Percentiles rank a stretch among this genome's conserved stretches.
These are phyloP conservation scores for Pichia rugopelliculosa DNA, from an alignment of 805 yeast genomes.

Conservation along the genomic window DNA sequence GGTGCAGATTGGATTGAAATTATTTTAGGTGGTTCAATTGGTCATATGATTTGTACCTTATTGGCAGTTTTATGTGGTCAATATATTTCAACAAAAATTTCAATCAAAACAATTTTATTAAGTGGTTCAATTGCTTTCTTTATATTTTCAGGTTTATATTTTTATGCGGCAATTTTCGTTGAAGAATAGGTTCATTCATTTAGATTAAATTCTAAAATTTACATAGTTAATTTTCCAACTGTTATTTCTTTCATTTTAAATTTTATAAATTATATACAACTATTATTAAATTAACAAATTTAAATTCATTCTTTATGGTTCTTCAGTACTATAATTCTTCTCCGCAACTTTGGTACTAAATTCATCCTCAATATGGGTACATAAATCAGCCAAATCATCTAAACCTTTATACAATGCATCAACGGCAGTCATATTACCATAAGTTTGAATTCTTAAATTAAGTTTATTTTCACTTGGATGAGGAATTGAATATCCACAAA, in stretches of 20 bases:
- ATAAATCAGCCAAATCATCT: slow-evolving; percentile 73
- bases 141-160: slow-evolving; percentile 71
- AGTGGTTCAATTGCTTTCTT: slow-evolving; percentile 88
- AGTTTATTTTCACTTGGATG: slow-evolving; percentile 92
- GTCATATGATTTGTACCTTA: slow-evolving; percentile 82
- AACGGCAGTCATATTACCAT: slow-evolving; percentile 75
- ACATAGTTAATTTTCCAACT: neutral
- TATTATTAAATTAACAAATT: neutral
- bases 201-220: no score
- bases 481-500: slow-evolving; percentile 97
- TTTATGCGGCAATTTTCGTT: slow-evolving; percentile 49
- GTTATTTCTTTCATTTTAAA: neutral
- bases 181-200: neutral
- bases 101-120: slow-evolving; percentile 85
- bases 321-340: slow-evolving; percentile 42
- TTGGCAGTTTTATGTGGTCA: slow-evolving; percentile 92
- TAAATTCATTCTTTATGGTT: slow-evolving; percentile 30
- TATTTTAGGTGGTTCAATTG: slow-evolving; percentile 80
- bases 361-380: slow-evolving; percentile 74
- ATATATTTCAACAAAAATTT: slow-evolving; percentile 77
- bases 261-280: no score
- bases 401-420: slow-evolving; percentile 92
- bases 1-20: slow-evolving; percentile 89
- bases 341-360: slow-evolving; percentile 52
- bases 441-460: slow-evolving; percentile 90